Base-by-base conservation (phyloP, 306 rosid species). In the Vicia villosa region DNA sequence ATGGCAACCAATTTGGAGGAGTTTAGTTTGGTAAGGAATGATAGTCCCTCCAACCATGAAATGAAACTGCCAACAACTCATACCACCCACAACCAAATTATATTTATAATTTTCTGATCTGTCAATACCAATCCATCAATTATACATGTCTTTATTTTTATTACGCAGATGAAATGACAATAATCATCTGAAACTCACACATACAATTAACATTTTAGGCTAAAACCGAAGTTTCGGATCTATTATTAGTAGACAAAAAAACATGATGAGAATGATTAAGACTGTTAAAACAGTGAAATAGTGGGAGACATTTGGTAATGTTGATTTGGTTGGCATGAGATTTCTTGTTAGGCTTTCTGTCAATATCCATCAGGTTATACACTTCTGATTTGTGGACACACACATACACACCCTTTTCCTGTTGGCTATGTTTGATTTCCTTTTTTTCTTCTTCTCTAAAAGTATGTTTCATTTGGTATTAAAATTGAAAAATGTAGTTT, bases 1-100 rank as follows among this genome's bases (percentile, higher is more conserved):
- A 34, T 34, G 3, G 38, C 38, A 34, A 34, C 38, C 38, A 34
- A 34, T 34, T 34, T 63, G 78, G 58, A 72, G 19, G 64, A 71
- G 69, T 46, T 76, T 74, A 62, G 86, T 89, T 80, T 78, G 89
- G 83, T 74, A 77, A 51, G 67, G 58, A 68, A 61, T 17, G 74
- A 32, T 46, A 56, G 49, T 64, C 70, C 74, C 78, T 37, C 84
- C 77, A 43, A 73, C 86, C 79, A 50, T 68, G 78, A 46, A 69
- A 21, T 68, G 47, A 38, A 73, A 40, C 40, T 4, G 8, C 79
- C 87, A 82, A 69, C 78, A 14, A 37, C 69, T 72, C 24, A 14
- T 72, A 73, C 74, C 56, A 17, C 58, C 73, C 55, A 40, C 58
- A 40, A 63, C 46, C 20, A 0, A 69, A 19, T 74, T 5, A 26